Evolutionary conservation across 2,329 filamentous ascomycete genomes (phyloP), one percentile per base, ranked within the genome.

Genomic region (Alternaria brassicae): DNA sequence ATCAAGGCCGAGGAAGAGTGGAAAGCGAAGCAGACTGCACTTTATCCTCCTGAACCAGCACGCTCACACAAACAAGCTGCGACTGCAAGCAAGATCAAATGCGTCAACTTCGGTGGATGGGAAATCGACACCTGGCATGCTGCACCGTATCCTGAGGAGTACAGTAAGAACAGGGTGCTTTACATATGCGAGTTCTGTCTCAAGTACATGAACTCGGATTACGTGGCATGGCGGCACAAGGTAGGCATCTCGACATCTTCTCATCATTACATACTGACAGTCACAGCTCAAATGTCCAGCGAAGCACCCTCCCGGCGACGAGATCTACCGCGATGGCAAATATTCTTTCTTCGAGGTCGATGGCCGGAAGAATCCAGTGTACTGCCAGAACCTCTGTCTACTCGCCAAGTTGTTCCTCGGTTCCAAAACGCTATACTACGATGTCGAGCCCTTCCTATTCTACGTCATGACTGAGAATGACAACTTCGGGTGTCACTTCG

Each of bases 61-160:
- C 71, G 69, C 37, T 61, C 69, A 5, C 63, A 67, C 68, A 97
- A 97, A 73, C 82, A 89, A 3, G 88, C 88, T n/a, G 92, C 91
- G 0, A 92, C 92, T 27, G 91, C 92, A 4, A 98, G 93, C 77
- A 95, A 97, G 79, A 98, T 99, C 76, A 96, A 98, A 78, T 97
- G 93, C 79, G 97, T 99, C 80, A 95, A 97, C 72, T 98, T 99
- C 80, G 95, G 95, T 44, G 92, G 93, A 51, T 96, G 91, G 84
- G 95, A 99, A 78, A 99, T 99, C 69, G 95, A 99, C 76, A 99
- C 95, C 3, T 98, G 95, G 93, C 97, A 99, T 79, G 94, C 95
- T 28, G 95, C 95, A 37, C 96, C 95, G 12, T 99, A 99, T 75
- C 95, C 95, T 0, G 95, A 97, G 76, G 95, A 99, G 79, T 99